phyloP scores from a whole-genome alignment of 495 filamentous ascomycete species.

The Clohesyomyces aquaticus region DNA sequence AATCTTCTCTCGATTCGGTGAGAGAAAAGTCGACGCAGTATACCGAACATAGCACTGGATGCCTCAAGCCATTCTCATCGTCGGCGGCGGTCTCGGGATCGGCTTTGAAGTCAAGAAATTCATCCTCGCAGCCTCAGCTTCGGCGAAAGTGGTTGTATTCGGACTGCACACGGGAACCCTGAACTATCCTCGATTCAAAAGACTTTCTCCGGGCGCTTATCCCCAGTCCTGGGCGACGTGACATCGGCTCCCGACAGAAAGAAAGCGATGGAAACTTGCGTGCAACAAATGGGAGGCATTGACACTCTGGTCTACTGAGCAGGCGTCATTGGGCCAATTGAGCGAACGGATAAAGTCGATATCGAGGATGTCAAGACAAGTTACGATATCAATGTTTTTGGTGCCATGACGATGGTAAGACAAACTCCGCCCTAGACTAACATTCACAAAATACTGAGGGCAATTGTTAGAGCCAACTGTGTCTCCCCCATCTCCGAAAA shows the following conservation, averaged over 20 bases:
- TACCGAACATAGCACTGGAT: not conserved
- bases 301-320: constrained; percentile 18
- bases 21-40: no score
- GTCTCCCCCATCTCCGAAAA: constrained; percentile 12
- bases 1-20: no score
- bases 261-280: constrained; percentile 7
- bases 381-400: constrained; percentile 20
- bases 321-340: constrained; percentile 19
- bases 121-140: not conserved
- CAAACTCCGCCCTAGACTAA: no score
- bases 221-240: constrained; percentile 2
- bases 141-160: constrained; percentile 9
- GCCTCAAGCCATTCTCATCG: constrained; percentile 6
- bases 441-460: no score
- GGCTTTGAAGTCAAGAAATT: constrained; percentile 3
- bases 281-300: constrained; percentile 3
- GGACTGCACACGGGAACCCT: constrained; percentile 6
- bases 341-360: constrained; percentile 13
- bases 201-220: not conserved
- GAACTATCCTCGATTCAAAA: not conserved
- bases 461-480: constrained; percentile 16
- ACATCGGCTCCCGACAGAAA: not conserved
- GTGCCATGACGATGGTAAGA: constrained; percentile 11
- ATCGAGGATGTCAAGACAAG: constrained; percentile 17
- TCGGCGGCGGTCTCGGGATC: constrained; percentile 11